Evolutionary conservation across 2,329 filamentous ascomycete genomes (phyloP), one percentile per base, ranked within the genome.

Genomic region (Periglandula ipomoeae): DNA sequence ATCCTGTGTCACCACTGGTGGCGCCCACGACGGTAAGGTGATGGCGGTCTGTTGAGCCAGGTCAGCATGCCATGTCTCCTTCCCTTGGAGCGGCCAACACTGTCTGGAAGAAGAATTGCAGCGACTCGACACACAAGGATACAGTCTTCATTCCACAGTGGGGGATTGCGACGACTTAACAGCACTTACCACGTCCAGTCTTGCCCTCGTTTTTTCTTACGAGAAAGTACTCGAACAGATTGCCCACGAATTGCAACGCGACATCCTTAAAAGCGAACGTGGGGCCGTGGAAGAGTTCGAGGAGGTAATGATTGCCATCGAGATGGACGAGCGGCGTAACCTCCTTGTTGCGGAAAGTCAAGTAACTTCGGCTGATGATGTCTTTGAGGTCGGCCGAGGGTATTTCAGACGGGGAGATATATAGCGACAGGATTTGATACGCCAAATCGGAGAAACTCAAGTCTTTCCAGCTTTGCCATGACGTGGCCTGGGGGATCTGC

Each of bases 241-340:
- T 97, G n/a, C 93, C 93, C 2, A 98, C 72, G 62, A 96, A 93
- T 59, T 97, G 91, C 53, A 97, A 73, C 15, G 90, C 90, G n/a
- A 90, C 87, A 67, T 97, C 91, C 70, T 97, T 95, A 74, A 97
- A 97, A 2, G 91, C 86, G 64, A 89, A 96, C 0, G 85, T 97
- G 5, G 90, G 93, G 1, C 93, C 93, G 65, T 97, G 91, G 75
- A 97, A 98, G 39, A 98, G 78, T 68, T 98, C 93, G 30, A 98
- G 79, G 49, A 96, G 74, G 63, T 95, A 82, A 38, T 96, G 73
- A 63, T 91, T 85, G 61, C 91, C 79, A 10, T 61, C 54, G 47
- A 96, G 74, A n/a, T 85, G 81, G 39, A 87, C 78, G 23, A 93
- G 70, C 0, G 93, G 93, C 0, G 88, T 89, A 38, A 88, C 81